phyloP scores from a whole-genome alignment of 768 basidiomycete species.

The Amanita fuliginea region DNA sequence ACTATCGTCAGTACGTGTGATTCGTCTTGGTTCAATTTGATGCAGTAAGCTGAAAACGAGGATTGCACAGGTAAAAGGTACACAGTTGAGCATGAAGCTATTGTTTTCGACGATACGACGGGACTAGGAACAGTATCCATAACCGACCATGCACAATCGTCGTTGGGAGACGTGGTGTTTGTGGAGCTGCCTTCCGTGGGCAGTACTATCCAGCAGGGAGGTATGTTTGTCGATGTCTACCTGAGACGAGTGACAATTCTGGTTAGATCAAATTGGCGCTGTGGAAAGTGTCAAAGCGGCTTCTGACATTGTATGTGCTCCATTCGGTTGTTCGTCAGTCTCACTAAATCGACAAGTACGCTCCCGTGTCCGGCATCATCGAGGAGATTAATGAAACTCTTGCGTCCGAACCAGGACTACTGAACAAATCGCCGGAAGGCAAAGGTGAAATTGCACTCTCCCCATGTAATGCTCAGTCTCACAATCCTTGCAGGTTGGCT shows the following conservation, averaged over 20 bases:
- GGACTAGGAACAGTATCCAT: conserved; percentile 75
- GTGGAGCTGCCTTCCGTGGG: conserved; percentile 78
- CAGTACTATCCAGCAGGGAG: conserved; percentile 53
- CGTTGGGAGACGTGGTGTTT: conserved; percentile 94
- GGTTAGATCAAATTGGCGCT: conserved; percentile 71
- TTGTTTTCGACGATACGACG: conserved; percentile 67
- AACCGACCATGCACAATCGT: conserved; percentile 86
- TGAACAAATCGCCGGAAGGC: conserved; percentile 83
- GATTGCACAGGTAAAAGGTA: conserved; percentile 55
- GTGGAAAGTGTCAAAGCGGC: conserved; percentile 97
- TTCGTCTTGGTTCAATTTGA: background rate
- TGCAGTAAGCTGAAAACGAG: background rate
- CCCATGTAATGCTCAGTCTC: background rate
- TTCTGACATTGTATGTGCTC: conserved; percentile 66
- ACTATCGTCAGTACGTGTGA: conserved; percentile 49
- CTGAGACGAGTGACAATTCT: background rate
- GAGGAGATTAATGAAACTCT: conserved; percentile 70
- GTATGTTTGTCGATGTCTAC: conserved; percentile 32
- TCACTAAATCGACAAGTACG: conserved; percentile 43
- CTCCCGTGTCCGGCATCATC: conserved; percentile 82
- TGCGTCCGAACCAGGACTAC: conserved; percentile 54
- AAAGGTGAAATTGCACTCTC: conserved; percentile 41
- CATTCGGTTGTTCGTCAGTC: conserved; percentile 8
- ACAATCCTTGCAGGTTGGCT: conserved; percentile 69
- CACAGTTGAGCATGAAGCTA: conserved; percentile 81